Conservation (phyloP, 768 basidiomycete species). For the Naganishia friedmannii region DNA sequence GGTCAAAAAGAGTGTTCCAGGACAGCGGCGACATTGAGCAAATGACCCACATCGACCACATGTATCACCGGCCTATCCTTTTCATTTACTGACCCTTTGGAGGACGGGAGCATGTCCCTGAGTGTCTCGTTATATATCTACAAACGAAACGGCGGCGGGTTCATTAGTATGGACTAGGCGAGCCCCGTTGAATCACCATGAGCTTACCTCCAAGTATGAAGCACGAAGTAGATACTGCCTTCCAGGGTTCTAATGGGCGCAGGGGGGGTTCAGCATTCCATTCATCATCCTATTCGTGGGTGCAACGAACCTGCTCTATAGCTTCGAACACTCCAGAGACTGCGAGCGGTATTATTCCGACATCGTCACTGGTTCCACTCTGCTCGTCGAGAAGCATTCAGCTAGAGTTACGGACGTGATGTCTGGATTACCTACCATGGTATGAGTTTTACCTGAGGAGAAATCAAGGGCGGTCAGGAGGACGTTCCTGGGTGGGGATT, state of each 20-base stretch:
- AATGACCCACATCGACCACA: conserved; percentile 41
- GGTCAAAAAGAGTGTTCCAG: background rate
- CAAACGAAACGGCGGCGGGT: no score
- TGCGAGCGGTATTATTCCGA: conserved; percentile 50
- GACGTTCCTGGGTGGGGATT: no score
- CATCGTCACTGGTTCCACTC: conserved; percentile 42
- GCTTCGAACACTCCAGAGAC: conserved; percentile 50
- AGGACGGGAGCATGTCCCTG: conserved; percentile 46
- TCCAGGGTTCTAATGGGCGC: conserved; percentile 39
- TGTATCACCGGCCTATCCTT: conserved; percentile 48
- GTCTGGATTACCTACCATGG: conserved; percentile 25
- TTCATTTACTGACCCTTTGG: conserved; percentile 41
- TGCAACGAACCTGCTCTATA: conserved; percentile 44
- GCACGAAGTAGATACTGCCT: conserved; percentile 48
- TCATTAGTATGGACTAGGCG: background rate
- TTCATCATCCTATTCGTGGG: no score
- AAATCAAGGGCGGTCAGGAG: background rate
- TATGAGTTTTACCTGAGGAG: conserved; percentile 26
- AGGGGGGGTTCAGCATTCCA: background rate
- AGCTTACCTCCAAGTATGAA: conserved; percentile 47
- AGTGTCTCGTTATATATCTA: conserved; percentile 50
- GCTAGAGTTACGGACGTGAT: background rate
- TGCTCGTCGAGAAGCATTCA: background rate
- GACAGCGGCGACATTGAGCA: background rate
- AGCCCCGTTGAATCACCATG: background rate